Conservation (phyloP, 1,284 basidiomycete genomes). For the Rhodotorula sp. region DNA sequence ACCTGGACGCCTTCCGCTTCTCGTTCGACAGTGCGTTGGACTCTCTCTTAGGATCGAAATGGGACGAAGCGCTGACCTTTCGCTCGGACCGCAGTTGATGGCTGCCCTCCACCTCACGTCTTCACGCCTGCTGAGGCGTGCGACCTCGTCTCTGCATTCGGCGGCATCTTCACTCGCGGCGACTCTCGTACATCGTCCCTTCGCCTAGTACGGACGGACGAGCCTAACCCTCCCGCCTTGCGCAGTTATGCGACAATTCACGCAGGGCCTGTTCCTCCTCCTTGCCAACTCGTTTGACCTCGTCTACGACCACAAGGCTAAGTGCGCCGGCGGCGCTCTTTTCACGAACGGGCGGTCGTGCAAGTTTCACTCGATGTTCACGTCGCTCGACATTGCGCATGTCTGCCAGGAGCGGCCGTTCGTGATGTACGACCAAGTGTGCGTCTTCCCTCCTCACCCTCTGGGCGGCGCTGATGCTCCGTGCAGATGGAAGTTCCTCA, state of each 20-base stretch:
- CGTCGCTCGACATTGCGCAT: neutral
- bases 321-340: neutral
- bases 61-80: no score
- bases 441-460: neutral
- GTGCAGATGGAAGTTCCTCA: constrained; percentile 2
- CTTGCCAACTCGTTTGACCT: constrained; percentile 4
- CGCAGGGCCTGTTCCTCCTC: constrained; percentile 9
- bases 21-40: neutral
- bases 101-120: constrained; percentile 4
- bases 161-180: constrained; percentile 4
- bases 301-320: neutral
- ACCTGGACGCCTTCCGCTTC: neutral
- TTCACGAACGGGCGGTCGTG: neutral
- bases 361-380: neutral
- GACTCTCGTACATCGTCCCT: neutral
- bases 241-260: constrained; percentile 5
- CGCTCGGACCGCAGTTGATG: neutral
- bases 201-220: neutral
- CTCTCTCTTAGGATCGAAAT: rapidly evolving
- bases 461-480: no score
- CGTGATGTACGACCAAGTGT: constrained; percentile 3
- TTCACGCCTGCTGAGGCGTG: constrained; percentile 8
- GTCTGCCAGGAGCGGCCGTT: neutral
- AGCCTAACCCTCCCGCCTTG: neutral
- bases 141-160: constrained; percentile 8